These are phyloP conservation scores for Willaertia magna DNA, from an alignment of 208 protist species.

Conservation along the genomic window DNA sequence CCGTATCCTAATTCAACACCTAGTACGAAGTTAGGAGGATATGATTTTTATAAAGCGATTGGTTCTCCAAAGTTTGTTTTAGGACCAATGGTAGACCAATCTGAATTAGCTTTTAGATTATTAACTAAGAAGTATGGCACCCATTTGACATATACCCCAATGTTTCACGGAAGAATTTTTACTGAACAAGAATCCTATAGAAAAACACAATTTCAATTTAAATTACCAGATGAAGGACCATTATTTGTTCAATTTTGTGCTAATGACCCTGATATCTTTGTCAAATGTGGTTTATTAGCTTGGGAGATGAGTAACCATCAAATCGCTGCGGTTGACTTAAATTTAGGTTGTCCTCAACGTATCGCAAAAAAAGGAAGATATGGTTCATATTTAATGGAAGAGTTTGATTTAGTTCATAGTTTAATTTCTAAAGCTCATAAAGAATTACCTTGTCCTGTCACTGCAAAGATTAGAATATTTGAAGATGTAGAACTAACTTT, in stretches of 20 bases:
- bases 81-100: slow-evolving; percentile 78
- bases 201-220: slow-evolving; percentile 40
- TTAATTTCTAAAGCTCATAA: not conserved
- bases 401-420: not conserved
- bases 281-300: slow-evolving; percentile 24
- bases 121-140: slow-evolving; percentile 62
- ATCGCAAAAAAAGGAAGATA: slow-evolving; percentile 73
- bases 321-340: slow-evolving; percentile 22
- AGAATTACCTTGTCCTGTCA: slow-evolving; percentile 61
- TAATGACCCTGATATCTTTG: slow-evolving; percentile 39
- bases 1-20: no score
- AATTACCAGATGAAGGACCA: slow-evolving; percentile 44
- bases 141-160: slow-evolving; percentile 63
- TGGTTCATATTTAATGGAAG: slow-evolving; percentile 62
- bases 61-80: slow-evolving; percentile 46
- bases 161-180: slow-evolving; percentile 61
- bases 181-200: slow-evolving; percentile 44
- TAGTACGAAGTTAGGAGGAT: not conserved
- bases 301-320: not conserved
- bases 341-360: slow-evolving; percentile 61
- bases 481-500: slow-evolving; percentile 59
- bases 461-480: slow-evolving; percentile 75
- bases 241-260: slow-evolving; percentile 67
- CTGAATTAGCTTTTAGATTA: slow-evolving; percentile 69
- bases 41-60: slow-evolving; percentile 7